Conservation (phyloP, 2,329 filamentous ascomycete genomes). For the Colletotrichum sp. region DNA sequence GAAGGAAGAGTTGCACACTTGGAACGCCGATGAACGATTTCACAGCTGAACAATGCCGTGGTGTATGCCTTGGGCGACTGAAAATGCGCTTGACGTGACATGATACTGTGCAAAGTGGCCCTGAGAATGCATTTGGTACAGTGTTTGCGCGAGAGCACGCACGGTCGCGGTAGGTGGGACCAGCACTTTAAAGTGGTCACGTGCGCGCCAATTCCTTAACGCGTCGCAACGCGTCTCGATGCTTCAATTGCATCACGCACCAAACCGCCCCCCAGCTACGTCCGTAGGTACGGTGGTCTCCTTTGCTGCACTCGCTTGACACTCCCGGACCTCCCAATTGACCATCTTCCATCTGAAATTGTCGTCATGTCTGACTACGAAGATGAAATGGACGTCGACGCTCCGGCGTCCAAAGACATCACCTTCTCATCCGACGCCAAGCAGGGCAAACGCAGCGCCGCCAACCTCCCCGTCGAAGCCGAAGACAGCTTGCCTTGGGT, state of each 20-base stretch:
- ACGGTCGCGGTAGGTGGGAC: neutral
- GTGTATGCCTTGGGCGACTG: neutral
- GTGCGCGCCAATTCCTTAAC: neutral
- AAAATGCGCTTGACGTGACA: neutral
- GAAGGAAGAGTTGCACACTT: neutral
- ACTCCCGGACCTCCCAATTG: neutral
- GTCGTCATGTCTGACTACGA: conserved; percentile 63
- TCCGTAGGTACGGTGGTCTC: neutral
- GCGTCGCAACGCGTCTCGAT: conserved; percentile 19
- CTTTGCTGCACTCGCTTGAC: neutral
- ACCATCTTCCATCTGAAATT: neutral
- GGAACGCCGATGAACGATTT: neutral
- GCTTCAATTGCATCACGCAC: neutral
- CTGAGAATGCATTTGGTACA: too few species aligned
- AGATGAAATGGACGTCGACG: conserved; percentile 68
- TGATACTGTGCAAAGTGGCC: neutral
- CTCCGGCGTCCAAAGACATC: conserved; percentile 53
- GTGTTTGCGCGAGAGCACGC: neutral
- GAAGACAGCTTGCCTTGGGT: conserved; percentile 97
- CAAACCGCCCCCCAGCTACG: neutral
- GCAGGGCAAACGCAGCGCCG: conserved; percentile 91
- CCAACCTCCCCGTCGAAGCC: conserved; percentile 91
- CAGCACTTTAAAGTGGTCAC: conserved; percentile 4
- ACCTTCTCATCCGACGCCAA: conserved; percentile 77
- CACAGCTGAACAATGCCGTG: accelerated